These are phyloP conservation scores for Cyanidium caldarium DNA, from an alignment of 23 red algal genomes.

Conservation along the genomic window DNA sequence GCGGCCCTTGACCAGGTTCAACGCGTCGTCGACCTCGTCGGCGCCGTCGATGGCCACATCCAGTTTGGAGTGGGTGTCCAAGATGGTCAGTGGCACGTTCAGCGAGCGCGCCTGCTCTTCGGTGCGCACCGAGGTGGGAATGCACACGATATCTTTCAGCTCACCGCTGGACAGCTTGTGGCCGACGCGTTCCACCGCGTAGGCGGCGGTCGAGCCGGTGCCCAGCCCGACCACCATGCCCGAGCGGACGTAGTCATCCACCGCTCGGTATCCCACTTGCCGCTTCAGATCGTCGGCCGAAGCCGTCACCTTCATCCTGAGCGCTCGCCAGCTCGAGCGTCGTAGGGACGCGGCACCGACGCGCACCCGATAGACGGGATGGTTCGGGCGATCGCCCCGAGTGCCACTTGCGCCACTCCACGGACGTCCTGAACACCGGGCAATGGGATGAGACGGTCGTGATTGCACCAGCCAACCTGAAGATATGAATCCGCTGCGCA, in stretches of 20 bases:
- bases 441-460: too few species aligned
- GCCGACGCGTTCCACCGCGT: conserved; percentile 85
- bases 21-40: conserved; percentile 56
- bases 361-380: too few species aligned
- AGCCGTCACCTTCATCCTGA: too few species aligned
- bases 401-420: too few species aligned
- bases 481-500: too few species aligned
- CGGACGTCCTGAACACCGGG: too few species aligned
- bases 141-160: conserved; percentile 58
- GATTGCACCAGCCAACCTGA: too few species aligned
- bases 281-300: conserved; percentile 80
- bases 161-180: conserved; percentile 61
- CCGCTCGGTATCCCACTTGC: conserved; percentile 61
- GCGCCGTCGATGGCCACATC: conserved; percentile 98
- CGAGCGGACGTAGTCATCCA: conserved; percentile 87
- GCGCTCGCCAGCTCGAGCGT: too few species aligned
- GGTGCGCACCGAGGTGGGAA: conserved; percentile 87
- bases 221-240: conserved; percentile 96
- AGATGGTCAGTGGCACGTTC: conserved; percentile 54
- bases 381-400: too few species aligned
- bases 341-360: too few species aligned
- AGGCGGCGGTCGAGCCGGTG: conserved; percentile 87
- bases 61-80: conserved; percentile 76
- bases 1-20: conserved; percentile 94
- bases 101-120: conserved; percentile 71